Conservation (phyloP, 2,329 filamentous ascomycete genomes). For the Exophiala xenobiotica region DNA sequence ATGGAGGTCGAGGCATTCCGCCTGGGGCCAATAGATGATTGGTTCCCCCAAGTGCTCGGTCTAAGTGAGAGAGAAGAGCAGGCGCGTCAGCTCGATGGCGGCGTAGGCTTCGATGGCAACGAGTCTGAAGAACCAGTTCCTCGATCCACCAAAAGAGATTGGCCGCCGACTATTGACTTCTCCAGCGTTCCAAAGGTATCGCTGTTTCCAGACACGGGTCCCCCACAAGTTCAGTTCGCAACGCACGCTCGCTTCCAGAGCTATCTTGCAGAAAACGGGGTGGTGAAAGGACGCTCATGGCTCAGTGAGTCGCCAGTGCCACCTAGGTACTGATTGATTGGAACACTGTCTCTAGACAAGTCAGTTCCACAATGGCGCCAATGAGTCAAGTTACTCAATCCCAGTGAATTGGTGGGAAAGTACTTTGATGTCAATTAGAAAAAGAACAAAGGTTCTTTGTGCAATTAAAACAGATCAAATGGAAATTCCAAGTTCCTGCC, state of each 20-base stretch:
- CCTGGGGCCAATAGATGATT: slow-evolving; percentile 3
- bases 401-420: slow-evolving; percentile 7
- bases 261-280: slow-evolving; percentile 12
- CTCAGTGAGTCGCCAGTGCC: slow-evolving; percentile 1
- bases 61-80: no score
- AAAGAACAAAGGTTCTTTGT: slow-evolving; percentile 10
- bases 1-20: slow-evolving; percentile 5
- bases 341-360: slow-evolving; percentile 10
- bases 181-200: slow-evolving; percentile 8
- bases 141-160: neutral
- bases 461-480: slow-evolving; percentile 7
- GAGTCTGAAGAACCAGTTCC: slow-evolving; percentile 5
- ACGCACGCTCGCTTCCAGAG: slow-evolving; percentile 1
- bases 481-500: slow-evolving; percentile 3
- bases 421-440: slow-evolving; percentile 10
- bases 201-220: slow-evolving; percentile 5
- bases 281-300: slow-evolving; percentile 11
- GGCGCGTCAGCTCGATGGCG: slow-evolving; percentile 9
- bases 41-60: slow-evolving; percentile 8
- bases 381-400: slow-evolving; percentile 5
- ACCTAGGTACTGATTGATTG: slow-evolving; percentile 7
- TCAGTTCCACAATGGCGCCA: slow-evolving; percentile 8
- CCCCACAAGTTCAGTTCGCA: slow-evolving; percentile 5
- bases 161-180: slow-evolving; percentile 2
- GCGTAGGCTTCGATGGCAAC: slow-evolving; percentile 7